Percentiles rank a stretch among this genome's conserved stretches.
phyloP scores from a whole-genome alignment of 2,329 filamentous ascomycete species.

The Fusarium nurragi region DNA sequence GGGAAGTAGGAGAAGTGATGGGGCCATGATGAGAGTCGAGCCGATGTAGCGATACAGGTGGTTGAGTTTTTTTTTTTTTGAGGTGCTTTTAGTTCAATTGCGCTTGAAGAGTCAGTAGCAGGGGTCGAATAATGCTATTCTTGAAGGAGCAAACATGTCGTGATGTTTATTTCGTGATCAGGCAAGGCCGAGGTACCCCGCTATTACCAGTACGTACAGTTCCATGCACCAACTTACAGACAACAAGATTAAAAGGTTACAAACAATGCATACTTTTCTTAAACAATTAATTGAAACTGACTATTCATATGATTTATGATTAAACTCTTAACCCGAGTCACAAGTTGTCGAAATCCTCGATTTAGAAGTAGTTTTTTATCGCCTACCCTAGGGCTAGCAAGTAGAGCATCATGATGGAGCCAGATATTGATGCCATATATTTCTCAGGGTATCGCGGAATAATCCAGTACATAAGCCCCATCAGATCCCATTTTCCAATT shows the following conservation, averaged over 20 bases:
- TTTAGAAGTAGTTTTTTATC: not conserved
- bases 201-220: not conserved
- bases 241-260: not conserved
- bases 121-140: not conserved
- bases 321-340: not conserved
- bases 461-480: constrained; percentile 12
- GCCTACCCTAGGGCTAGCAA: not conserved
- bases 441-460: constrained; percentile 35
- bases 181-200: not conserved
- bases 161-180: not conserved
- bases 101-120: not conserved
- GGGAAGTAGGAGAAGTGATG: constrained; percentile 68
- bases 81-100: not conserved
- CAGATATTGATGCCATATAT: constrained; percentile 25
- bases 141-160: not conserved
- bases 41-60: not conserved
- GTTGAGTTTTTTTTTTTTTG: not conserved
- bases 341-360: not conserved
- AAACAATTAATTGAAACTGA: not conserved
- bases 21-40: not conserved
- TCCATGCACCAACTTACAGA: not conserved
- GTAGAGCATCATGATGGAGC: not conserved
- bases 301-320: not conserved
- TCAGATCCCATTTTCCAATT: not conserved
- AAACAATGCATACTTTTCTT: not conserved